Evolutionary conservation across 2,329 filamentous ascomycete genomes (phyloP).

Genomic region (Diaporthe citrichinensis): DNA sequence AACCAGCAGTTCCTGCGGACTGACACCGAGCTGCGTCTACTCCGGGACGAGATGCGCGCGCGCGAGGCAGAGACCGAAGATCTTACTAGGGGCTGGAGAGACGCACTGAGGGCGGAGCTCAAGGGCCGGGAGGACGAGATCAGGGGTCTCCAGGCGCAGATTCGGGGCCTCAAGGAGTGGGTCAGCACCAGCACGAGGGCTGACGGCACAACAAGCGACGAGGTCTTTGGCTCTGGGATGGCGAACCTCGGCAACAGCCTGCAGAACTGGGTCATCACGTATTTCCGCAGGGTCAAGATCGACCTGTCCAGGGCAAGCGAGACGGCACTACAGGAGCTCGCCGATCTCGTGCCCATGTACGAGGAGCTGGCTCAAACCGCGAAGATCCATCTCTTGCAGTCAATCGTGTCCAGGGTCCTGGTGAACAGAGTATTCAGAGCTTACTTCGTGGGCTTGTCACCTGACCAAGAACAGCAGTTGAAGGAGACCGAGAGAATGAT

Average conservation of each 20-base stretch:
- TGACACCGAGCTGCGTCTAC: slow-evolving; percentile 67
- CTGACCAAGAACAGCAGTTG: slow-evolving; percentile 66
- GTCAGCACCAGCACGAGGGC: slow-evolving; percentile 76
- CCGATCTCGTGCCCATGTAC: slow-evolving; percentile 70
- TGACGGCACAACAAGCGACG: slow-evolving; percentile 75
- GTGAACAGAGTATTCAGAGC: slow-evolving; percentile 73
- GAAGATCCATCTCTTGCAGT: slow-evolving; percentile 75
- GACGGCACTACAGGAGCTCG: slow-evolving; percentile 58
- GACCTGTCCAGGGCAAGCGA: slow-evolving; percentile 61
- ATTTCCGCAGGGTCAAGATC: slow-evolving; percentile 75
- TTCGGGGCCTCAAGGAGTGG: slow-evolving; percentile 78
- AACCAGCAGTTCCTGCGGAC: slow-evolving; percentile 66
- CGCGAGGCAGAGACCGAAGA: slow-evolving; percentile 63
- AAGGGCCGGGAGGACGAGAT: slow-evolving; percentile 70
- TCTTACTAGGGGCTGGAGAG: slow-evolving; percentile 62
- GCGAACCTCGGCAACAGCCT: slow-evolving; percentile 74
- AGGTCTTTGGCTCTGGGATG: slow-evolving; percentile 75
- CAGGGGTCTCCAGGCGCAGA: slow-evolving; percentile 68
- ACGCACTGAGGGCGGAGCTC: slow-evolving; percentile 61
- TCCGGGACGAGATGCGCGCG: slow-evolving; percentile 64
- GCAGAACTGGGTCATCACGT: slow-evolving; percentile 81
- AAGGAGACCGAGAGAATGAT: slow-evolving; percentile 64
- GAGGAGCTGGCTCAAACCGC: slow-evolving; percentile 65
- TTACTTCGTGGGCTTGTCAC: slow-evolving; percentile 74
- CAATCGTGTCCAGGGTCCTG: slow-evolving; percentile 70